Base-by-base conservation (phyloP, 2,329 filamentous ascomycete species). In the Pseudopyrenochaeta lycopersici region DNA sequence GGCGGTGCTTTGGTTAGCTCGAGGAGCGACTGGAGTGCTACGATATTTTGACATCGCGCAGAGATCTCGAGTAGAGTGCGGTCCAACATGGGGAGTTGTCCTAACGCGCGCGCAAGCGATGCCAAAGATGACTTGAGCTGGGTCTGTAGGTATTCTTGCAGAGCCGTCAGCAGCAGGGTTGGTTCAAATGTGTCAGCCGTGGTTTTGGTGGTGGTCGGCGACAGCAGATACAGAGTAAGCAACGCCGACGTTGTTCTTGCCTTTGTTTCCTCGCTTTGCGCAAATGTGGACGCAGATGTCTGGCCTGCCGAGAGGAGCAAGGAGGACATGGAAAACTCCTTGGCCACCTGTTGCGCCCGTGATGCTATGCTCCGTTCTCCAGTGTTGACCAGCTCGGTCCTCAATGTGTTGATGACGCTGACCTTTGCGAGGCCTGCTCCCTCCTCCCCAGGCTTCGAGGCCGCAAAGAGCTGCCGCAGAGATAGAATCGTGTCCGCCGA, bases 1-100 rank as follows among this genome's bases (percentile, higher is more conserved):
- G 74, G 38, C 0, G 92, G 90, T 0, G 88, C 81, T 61, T 87
- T 88, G 2, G 86, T 88, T 3, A 81, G 80, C 44, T 87, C 85
- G 6, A 98, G 85, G 2, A 97, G 84, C 1, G 87, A 80, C 77
- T 97, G 92, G 2, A 98, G 80, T 0, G 92, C 91, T n/a, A 96
- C 87, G 33, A 98, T 86, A 68, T 96, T 96, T 72, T 97, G 93
- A 71, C 94, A 97, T 40, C 91, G 85, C 4, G 88, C 87, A 6
- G 90, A 90, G 18, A 97, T 87, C 67, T 98, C 95, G 14, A 86
- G 81, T 1, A 98, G 82, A 0, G 92, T 90, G 46, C 91, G 85
- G 42, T 98, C 93, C 27, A 98, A 82, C 0, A 85, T 89, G 0
- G 94, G 91, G 2, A 98, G 82, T 52, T 91, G 90, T 3, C 89